These are phyloP conservation scores for Vitis rotundifolia DNA, from an alignment of 164 flowering plant genomes.

Conservation along the genomic window DNA sequence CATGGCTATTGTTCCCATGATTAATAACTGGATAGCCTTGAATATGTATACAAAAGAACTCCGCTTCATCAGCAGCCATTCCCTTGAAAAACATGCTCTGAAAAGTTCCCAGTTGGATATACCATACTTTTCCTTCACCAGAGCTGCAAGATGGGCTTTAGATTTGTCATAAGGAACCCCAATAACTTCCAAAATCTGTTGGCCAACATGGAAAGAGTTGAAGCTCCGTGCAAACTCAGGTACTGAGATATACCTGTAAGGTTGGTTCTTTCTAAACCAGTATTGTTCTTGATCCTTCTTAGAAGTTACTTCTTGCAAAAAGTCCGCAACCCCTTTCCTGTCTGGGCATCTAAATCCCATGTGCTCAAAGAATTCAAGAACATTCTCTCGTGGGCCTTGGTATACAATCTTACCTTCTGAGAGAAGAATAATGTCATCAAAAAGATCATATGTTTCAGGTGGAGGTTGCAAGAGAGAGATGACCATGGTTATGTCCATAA, in stretches of 20 bases:
- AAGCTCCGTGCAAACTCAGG: conserved; percentile 39
- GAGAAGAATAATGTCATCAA: conserved; percentile 56
- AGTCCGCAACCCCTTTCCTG: too few relatives aligned
- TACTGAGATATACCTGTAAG: too few relatives aligned
- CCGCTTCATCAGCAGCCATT: conserved; percentile 19
- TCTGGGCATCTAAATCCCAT: too few relatives aligned
- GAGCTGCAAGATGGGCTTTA: conserved; percentile 51
- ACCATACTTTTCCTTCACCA: too few relatives aligned
- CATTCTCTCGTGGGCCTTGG: conserved; percentile 14
- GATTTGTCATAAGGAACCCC: conserved; percentile 44
- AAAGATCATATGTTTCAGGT: conserved; percentile 59
- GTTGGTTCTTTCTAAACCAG: too few relatives aligned
- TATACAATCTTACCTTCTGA: conserved; percentile 58
- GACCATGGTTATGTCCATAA: conserved; percentile 59
- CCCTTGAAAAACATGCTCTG: too few relatives aligned
- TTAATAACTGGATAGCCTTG: conserved; percentile 59
- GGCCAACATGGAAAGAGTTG: conserved; percentile 39
- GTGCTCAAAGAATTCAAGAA: too few relatives aligned
- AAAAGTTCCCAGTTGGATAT: too few relatives aligned
- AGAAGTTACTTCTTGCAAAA: too few relatives aligned
- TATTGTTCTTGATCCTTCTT: too few relatives aligned
- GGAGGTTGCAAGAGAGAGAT: conserved; percentile 68
- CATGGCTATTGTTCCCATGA: conserved; percentile 47
- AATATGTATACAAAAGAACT: conserved; percentile 55
- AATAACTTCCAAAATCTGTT: conserved; percentile 34